Evolutionary conservation across 2,329 filamentous ascomycete species (phyloP).

Genomic region (Onygena corvina): DNA sequence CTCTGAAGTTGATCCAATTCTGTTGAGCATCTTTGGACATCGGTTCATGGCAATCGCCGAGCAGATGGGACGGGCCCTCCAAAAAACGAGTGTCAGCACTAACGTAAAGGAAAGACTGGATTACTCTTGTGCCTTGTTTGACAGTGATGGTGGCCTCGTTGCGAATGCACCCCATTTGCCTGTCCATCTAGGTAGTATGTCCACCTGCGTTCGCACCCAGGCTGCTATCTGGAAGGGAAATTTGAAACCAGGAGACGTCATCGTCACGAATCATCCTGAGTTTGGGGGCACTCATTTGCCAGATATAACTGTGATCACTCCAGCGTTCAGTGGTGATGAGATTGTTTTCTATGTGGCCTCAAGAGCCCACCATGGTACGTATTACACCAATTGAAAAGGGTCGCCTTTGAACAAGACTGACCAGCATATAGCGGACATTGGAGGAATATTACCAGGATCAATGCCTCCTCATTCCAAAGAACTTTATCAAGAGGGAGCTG

Average conservation of each 20-base stretch:
- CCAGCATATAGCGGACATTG: slow-evolving; percentile 50
- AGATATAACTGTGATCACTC: slow-evolving; percentile 67
- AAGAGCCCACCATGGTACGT: slow-evolving; percentile 60
- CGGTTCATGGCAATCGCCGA: slow-evolving; percentile 79
- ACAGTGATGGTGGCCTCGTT: slow-evolving; percentile 57
- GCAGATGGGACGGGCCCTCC: slow-evolving; percentile 67
- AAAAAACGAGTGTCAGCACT: slow-evolving; percentile 68
- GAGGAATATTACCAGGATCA: slow-evolving; percentile 62
- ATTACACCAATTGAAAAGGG: slow-evolving; percentile 24
- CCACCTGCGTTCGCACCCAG: slow-evolving; percentile 63
- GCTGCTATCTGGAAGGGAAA: slow-evolving; percentile 68
- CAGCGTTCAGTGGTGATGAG: slow-evolving; percentile 55
- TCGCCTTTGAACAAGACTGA: slow-evolving; percentile 9
- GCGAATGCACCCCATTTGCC: slow-evolving; percentile 68
- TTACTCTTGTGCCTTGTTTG: slow-evolving; percentile 66
- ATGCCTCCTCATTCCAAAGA: slow-evolving; percentile 65
- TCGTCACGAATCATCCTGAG: slow-evolving; percentile 75
- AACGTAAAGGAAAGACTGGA: slow-evolving; percentile 70
- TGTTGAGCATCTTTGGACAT: slow-evolving; percentile 67
- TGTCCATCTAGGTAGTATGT: slow-evolving; percentile 69
- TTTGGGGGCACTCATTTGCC: slow-evolving; percentile 74
- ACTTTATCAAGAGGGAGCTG: slow-evolving; percentile 53
- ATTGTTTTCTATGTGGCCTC: slow-evolving; percentile 67
- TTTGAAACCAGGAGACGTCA: slow-evolving; percentile 64
- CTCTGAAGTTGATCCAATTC: slow-evolving; percentile 57